Base-by-base conservation (phyloP, 164 flowering plant genomes). In the Annona squamosa region DNA sequence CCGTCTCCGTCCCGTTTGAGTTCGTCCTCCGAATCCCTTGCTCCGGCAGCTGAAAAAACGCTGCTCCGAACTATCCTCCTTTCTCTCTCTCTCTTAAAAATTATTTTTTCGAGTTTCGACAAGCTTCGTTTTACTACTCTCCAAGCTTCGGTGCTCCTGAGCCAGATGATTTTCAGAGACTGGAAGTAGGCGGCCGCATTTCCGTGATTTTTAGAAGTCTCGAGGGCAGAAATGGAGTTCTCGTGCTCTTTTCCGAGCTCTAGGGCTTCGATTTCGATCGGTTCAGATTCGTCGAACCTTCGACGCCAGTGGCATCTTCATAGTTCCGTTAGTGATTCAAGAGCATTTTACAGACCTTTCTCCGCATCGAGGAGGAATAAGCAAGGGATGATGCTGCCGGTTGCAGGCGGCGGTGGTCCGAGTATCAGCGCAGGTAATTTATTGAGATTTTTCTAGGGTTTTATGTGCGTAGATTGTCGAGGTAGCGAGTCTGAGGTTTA, bases 141-240 rank as follows among this genome's bases (percentile, higher is more conserved):
- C 13, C 46, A 26, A 42, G 41, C 16, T 41, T 65, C 68, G 41
- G 16, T 4, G 46, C 17, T 43, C 6, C 17, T 16, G 46, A 3
- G 13, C 1, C n/a, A 2, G 9, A 10, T 10, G n/a, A n/a, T 5
- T 44, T 42, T 63, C 16, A 46, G 42, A 5, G 37, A 12, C 46
- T 6, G n/a, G 62, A 48, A 41, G 47, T 48, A 26, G 62, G 45
- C 43, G 13, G 63, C 46, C 71, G 63, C 70, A 59, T 56, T 68
- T 61, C 52, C 4, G 72, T 44, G 57, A 37, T 59, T 63, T 41
- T 44, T 67, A 16, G 63, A 44, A 63, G 70, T 66, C 42, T 44
- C 46, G 4, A 7, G 46, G 1, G 72, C 71, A 75, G 76, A 69
- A 37, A 92, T 92, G 98, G 94, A 88, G 65, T 72, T 83, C 19